These are phyloP conservation scores for Daedalea quercina DNA, from an alignment of 768 basidiomycete species.

Conservation along the genomic window DNA sequence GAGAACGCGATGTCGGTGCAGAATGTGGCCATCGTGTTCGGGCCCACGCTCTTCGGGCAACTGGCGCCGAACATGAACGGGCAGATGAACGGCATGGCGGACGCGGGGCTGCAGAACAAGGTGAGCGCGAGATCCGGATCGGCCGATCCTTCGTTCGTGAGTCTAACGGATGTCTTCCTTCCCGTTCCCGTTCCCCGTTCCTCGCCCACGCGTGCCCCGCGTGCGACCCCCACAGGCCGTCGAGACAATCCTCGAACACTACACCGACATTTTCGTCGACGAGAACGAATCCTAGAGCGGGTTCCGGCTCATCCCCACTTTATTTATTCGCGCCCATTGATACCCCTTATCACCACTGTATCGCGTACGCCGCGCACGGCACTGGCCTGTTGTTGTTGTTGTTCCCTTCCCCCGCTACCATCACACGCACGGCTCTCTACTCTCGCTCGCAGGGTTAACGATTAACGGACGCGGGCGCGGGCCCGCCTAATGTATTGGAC, in stretches of 20 bases:
- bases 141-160: too few relatives aligned
- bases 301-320: slow-evolving; percentile 16
- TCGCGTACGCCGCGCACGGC: slow-evolving; percentile 7
- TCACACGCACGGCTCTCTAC: too few relatives aligned
- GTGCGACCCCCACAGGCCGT: slow-evolving; percentile 62
- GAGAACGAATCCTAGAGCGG: slow-evolving; percentile 42
- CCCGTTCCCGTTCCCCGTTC: background rate
- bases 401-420: background rate
- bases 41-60: slow-evolving; percentile 92
- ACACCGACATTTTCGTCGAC: slow-evolving; percentile 94
- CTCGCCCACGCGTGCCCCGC: background rate
- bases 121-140: slow-evolving; percentile 25
- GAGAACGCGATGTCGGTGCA: slow-evolving; percentile 90
- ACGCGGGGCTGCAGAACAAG: slow-evolving; percentile 67
- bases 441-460: too few relatives aligned
- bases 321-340: slow-evolving; percentile 4
- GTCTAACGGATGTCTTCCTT: background rate
- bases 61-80: slow-evolving; percentile 36
- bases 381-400: background rate
- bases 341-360: slow-evolving; percentile 13
- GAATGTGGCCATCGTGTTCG: slow-evolving; percentile 95
- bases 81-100: slow-evolving; percentile 52
- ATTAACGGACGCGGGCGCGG: background rate
- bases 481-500: slow-evolving; percentile 1
- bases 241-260: slow-evolving; percentile 92